Percentiles rank a stretch among this genome's conserved stretches.
Evolutionary conservation across 139 green algal genomes (phyloP).

Genomic region (Chlamydomonas sphaeroides): DNA sequence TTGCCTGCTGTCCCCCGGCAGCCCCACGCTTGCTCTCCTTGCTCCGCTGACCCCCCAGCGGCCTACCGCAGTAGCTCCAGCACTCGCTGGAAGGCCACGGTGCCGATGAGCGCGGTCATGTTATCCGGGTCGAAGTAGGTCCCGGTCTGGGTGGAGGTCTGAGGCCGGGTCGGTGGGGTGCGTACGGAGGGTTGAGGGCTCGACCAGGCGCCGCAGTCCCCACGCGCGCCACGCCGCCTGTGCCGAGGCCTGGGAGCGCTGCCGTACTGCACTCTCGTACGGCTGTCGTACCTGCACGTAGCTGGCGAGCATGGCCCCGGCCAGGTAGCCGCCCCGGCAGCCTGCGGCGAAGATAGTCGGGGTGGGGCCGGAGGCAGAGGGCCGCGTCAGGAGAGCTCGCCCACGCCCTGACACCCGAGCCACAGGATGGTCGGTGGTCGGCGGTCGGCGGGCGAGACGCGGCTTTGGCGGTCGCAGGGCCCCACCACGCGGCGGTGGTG

Average conservation of each 20-base stretch:
- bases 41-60: background rate
- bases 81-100: background rate
- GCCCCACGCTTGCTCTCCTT: too few species aligned
- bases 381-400: background rate
- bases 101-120: background rate
- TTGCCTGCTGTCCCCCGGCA: too few species aligned
- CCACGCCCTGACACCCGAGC: too few species aligned
- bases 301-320: background rate
- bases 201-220: too few species aligned
- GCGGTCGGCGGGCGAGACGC: too few species aligned
- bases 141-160: background rate
- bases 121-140: background rate
- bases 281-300: background rate
- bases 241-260: too few species aligned
- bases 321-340: conserved; percentile 8
- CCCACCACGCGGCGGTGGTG: too few species aligned
- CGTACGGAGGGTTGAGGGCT: too few species aligned
- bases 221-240: too few species aligned
- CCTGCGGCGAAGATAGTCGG: background rate
- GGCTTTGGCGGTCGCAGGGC: background rate
- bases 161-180: too few species aligned
- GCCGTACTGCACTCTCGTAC: too few species aligned
- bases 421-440: too few species aligned
- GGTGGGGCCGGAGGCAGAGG: background rate
- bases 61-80: background rate